phyloP scores from a whole-genome alignment of 2,329 filamentous ascomycete genomes.

The Aspergillus puulaauensis region DNA sequence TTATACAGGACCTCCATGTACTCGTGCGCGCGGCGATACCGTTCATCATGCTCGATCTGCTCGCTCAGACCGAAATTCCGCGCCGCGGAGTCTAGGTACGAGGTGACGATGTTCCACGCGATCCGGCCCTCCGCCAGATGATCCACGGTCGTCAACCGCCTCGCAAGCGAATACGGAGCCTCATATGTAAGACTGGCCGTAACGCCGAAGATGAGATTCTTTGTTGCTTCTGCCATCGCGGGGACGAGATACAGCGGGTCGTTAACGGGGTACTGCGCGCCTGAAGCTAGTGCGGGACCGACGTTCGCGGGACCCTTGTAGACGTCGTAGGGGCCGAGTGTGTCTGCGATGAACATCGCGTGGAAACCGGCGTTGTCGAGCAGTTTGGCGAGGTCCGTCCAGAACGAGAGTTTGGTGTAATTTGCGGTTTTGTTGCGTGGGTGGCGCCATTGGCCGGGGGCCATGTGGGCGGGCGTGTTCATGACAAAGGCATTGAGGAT shows the following conservation, averaged over 20 bases:
- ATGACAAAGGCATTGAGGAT: slow-evolving; percentile 52
- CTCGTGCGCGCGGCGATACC: slow-evolving; percentile 50
- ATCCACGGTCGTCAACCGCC: slow-evolving; percentile 55
- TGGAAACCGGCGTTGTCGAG: slow-evolving; percentile 52
- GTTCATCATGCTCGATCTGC: slow-evolving; percentile 51
- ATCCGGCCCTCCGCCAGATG: slow-evolving; percentile 53
- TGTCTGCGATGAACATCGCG: slow-evolving; percentile 53
- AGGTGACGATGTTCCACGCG: slow-evolving; percentile 55
- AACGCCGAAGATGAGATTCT: slow-evolving; percentile 51
- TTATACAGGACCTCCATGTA: slow-evolving; percentile 49
- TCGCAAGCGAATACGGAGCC: slow-evolving; percentile 54
- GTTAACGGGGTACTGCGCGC: slow-evolving; percentile 41
- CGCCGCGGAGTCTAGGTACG: slow-evolving; percentile 49
- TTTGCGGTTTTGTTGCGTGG: slow-evolving; percentile 36
- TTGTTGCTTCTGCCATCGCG: slow-evolving; percentile 49
- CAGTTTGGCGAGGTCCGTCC: slow-evolving; percentile 49
- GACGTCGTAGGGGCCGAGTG: slow-evolving; percentile 49
- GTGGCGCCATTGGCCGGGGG: slow-evolving; percentile 43
- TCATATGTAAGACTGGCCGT: slow-evolving; percentile 58
- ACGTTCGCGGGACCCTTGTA: slow-evolving; percentile 45
- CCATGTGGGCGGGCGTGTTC: slow-evolving; percentile 48
- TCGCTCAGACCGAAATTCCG: slow-evolving; percentile 47
- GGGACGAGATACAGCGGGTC: slow-evolving; percentile 21
- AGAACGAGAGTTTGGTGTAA: slow-evolving; percentile 47
- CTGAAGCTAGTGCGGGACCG: slow-evolving; percentile 38